These are phyloP conservation scores for Sporothrix pallida DNA, from an alignment of 2,329 filamentous ascomycete genomes.

Conservation along the genomic window DNA sequence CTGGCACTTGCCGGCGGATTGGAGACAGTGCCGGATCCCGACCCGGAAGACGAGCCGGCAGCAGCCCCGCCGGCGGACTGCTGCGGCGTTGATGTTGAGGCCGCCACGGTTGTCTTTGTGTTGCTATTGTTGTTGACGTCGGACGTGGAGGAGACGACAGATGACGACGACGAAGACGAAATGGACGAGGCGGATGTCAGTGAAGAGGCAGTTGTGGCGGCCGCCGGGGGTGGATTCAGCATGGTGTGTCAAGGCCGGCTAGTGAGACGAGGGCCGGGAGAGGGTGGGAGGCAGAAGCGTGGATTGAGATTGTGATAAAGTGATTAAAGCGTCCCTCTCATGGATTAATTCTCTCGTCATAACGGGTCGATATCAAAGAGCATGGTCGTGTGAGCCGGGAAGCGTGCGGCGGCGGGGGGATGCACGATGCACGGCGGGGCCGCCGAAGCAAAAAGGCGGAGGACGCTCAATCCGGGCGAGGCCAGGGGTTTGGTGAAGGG, in stretches of 20 bases:
- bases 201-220: slow-evolving; percentile 23
- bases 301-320: not conserved
- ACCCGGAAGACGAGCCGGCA: not conserved
- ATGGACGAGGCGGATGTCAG: slow-evolving; percentile 5
- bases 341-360: not conserved
- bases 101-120: not conserved
- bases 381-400: not conserved
- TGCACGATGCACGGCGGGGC: not conserved
- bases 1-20: not conserved
- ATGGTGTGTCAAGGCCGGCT: not conserved
- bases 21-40: not conserved
- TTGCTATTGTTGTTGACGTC: not conserved
- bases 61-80: not conserved
- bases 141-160: slow-evolving; percentile 23
- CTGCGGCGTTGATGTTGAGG: slow-evolving; percentile 9
- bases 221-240: slow-evolving; percentile 22
- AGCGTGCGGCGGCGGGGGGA: not conserved
- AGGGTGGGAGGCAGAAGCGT: no score
- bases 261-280: no score
- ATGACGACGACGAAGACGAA: slow-evolving; percentile 23
- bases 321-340: not conserved
- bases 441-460: not conserved
- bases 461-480: not conserved
- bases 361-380: slow-evolving; percentile 5
- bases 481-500: not conserved